A percentile compares a stretch with the other conserved stretches of the same genome.
Conservation (phyloP, 108 stramenopile species). For the Pseudonitzschia delicatissima region DNA sequence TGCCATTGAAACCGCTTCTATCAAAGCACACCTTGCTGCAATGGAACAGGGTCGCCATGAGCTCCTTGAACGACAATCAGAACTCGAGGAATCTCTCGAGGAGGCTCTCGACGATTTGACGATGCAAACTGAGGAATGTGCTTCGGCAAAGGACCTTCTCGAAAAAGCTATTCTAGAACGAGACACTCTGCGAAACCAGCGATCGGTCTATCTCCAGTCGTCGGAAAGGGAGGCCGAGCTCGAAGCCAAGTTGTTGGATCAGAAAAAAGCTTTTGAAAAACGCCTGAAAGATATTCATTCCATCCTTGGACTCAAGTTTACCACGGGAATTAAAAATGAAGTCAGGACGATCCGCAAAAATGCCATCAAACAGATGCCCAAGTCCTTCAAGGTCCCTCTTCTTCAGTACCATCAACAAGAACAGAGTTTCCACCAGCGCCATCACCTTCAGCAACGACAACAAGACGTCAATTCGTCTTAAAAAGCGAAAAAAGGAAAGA, state of each 20-base stretch:
- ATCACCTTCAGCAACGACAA: too few relatives aligned
- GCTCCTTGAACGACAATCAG: background rate
- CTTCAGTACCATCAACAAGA: too few relatives aligned
- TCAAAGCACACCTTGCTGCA: background rate
- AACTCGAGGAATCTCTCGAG: constrained; percentile 8
- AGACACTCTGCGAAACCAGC: background rate
- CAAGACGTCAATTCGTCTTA: too few relatives aligned
- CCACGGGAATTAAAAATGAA: background rate
- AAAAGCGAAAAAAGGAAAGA: too few relatives aligned
- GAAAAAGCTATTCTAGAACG: background rate
- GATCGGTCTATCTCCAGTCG: background rate
- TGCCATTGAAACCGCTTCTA: background rate
- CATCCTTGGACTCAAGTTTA: constrained; percentile 11
- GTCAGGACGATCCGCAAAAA: too few relatives aligned
- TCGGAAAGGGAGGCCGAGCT: background rate
- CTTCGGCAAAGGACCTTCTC: background rate
- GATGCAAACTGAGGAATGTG: too few relatives aligned
- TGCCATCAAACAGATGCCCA: too few relatives aligned
- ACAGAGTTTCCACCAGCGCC: too few relatives aligned
- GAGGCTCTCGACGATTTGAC: background rate
- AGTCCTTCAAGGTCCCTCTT: too few relatives aligned
- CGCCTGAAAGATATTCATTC: background rate
- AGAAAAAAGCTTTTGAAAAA: background rate
- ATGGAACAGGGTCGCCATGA: constrained; percentile 3
- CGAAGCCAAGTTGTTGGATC: background rate